Evolutionary conservation across 2,329 filamentous ascomycete genomes (phyloP).

Genomic region (Nectriaceae sp.): DNA sequence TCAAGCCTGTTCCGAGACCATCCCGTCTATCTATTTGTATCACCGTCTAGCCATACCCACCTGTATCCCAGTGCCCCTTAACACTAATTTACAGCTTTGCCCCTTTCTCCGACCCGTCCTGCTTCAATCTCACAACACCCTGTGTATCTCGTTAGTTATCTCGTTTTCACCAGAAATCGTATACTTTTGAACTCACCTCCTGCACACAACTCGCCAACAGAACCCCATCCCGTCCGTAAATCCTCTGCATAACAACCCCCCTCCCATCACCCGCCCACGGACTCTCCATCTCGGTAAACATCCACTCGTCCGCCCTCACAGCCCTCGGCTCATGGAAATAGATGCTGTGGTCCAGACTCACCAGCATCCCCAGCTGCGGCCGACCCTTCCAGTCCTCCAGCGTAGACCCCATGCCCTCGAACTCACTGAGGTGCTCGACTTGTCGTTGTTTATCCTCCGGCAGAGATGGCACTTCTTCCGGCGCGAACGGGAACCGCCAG

Average conservation of each 20-base stretch:
- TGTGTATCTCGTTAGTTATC: background rate
- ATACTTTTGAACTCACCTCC: constrained; percentile 66
- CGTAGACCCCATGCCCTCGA: constrained; percentile 41
- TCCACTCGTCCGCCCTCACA: constrained; percentile 71
- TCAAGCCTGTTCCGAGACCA: no score
- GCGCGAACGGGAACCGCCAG: constrained; percentile 67
- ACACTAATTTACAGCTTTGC: constrained; percentile 34
- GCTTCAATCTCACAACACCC: constrained; percentile 51
- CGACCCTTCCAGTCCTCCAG: constrained; percentile 51
- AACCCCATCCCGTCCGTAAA: constrained; percentile 70
- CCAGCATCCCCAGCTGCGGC: constrained; percentile 79
- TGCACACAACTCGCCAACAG: constrained; percentile 79
- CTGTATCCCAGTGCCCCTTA: no score
- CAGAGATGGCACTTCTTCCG: constrained; percentile 54
- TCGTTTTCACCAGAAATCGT: background rate
- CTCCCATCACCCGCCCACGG: constrained; percentile 80
- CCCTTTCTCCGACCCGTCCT: constrained; percentile 36
- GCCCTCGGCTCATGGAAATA: constrained; percentile 65
- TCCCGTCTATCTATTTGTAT: no score
- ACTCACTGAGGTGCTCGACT: constrained; percentile 41
- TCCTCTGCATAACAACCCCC: constrained; percentile 74
- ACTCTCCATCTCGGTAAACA: constrained; percentile 77
- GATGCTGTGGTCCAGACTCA: constrained; percentile 75
- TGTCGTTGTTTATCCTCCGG: constrained; percentile 42
- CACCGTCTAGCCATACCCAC: no score